Conservation (phyloP, 495 filamentous ascomycete species). For the Tricharina praecox region DNA sequence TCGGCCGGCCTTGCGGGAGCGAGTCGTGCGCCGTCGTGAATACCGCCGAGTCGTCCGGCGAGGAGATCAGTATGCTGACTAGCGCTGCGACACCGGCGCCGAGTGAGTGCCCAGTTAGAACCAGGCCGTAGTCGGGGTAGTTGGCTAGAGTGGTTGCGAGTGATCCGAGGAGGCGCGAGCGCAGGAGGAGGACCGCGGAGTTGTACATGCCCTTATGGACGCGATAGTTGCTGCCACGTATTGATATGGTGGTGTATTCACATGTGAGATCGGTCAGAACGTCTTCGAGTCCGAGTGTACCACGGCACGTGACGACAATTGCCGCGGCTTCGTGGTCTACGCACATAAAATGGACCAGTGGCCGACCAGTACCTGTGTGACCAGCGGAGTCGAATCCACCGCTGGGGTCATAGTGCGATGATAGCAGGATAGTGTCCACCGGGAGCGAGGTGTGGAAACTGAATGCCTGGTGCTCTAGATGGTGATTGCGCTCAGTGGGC, state of each 20-base stretch:
- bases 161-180: constrained; percentile 46
- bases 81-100: constrained; percentile 61
- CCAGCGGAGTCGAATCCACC: constrained; percentile 57
- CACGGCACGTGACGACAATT: constrained; percentile 57
- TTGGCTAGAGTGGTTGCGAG: constrained; percentile 55
- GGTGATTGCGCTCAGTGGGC: constrained; percentile 29
- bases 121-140: constrained; percentile 54
- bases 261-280: constrained; percentile 68
- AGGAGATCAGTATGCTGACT: constrained; percentile 55
- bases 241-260: constrained; percentile 56
- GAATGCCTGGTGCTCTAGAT: constrained; percentile 53
- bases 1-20: constrained; percentile 48
- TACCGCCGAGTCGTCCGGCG: constrained; percentile 38
- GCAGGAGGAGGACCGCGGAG: constrained; percentile 50
- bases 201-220: constrained; percentile 76
- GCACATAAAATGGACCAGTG: constrained; percentile 62
- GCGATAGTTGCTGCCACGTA: constrained; percentile 50
- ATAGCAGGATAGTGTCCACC: constrained; percentile 50
- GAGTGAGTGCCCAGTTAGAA: constrained; percentile 61
- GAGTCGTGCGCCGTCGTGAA: constrained; percentile 34
- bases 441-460: constrained; percentile 53
- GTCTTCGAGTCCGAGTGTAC: constrained; percentile 66
- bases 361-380: constrained; percentile 54
- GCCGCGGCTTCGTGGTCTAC: constrained; percentile 64
- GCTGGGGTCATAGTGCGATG: constrained; percentile 58